These are phyloP conservation scores for Penicillium antarcticum DNA, from an alignment of 495 filamentous ascomycete species.

Conservation along the genomic window DNA sequence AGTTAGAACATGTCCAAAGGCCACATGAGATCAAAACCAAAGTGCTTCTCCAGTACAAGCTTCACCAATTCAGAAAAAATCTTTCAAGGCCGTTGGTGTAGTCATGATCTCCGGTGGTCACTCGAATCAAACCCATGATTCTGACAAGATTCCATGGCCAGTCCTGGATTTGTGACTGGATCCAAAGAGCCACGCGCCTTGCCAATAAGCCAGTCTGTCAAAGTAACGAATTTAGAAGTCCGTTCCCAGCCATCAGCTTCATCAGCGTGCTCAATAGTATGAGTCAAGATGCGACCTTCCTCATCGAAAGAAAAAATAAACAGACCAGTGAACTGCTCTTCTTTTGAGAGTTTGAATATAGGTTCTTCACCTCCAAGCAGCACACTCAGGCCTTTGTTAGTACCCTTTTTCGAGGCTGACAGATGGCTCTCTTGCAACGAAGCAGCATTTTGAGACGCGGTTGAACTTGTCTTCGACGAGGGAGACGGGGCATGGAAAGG, in stretches of 20 bases:
- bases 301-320: constrained; percentile 97
- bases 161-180: constrained; percentile 33
- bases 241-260: constrained; percentile 69
- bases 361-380: constrained; percentile 59
- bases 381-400: constrained; percentile 38
- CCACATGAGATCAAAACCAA: no score
- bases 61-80: no score
- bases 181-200: constrained; percentile 48
- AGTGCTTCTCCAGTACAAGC: no score
- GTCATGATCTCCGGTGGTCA: neutral
- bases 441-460: neutral
- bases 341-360: constrained; percentile 68
- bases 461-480: neutral
- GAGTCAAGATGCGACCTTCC: constrained; percentile 75
- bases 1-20: neutral
- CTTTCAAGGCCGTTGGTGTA: no score
- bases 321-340: constrained; percentile 57
- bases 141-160: constrained; percentile 28
- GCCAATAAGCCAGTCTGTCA: constrained; percentile 88
- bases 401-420: constrained; percentile 25
- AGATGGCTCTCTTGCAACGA: constrained; percentile 8
- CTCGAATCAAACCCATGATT: constrained; percentile 7
- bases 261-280: constrained; percentile 93
- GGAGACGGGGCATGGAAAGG: constrained; percentile 14
- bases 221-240: constrained; percentile 69